phyloP scores from a whole-genome alignment of 257 asterid genomes.

The Scutellaria barbata region DNA sequence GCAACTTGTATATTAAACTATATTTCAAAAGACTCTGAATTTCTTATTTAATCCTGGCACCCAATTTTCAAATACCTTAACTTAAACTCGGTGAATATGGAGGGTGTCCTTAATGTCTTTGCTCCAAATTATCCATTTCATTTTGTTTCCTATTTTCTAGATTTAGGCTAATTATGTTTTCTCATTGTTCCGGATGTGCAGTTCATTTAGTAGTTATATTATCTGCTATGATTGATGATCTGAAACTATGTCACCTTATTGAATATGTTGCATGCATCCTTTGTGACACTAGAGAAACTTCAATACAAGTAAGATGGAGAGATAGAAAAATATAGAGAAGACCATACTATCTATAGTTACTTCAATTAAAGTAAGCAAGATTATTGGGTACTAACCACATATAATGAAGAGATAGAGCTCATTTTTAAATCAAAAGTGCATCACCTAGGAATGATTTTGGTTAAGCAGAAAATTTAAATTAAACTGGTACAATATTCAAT shows the following conservation, averaged over 20 bases:
- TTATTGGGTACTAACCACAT: constrained; percentile 4
- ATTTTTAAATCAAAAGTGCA: neutral
- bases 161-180: no score
- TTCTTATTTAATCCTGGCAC: no score
- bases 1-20: no score
- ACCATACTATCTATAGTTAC: neutral
- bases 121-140: no score
- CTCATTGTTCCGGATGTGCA: no score
- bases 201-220: constrained; percentile 9
- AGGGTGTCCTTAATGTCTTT: no score
- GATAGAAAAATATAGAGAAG: neutral
- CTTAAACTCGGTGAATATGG: no score
- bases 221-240: constrained; percentile 1
- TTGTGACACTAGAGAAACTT: neutral
- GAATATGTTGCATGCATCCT: no score
- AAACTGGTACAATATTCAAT: neutral
- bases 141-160: no score
- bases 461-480: constrained; percentile 6
- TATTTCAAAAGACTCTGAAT: no score
- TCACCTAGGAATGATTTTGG: constrained; percentile 10
- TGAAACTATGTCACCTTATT: constrained; percentile 17
- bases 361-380: neutral
- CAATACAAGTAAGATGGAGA: neutral
- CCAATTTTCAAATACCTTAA: no score
- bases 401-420: neutral